Evolutionary conservation across 345 rosid genomes (phyloP).

Genomic region (Toxicodendron radicans): DNA sequence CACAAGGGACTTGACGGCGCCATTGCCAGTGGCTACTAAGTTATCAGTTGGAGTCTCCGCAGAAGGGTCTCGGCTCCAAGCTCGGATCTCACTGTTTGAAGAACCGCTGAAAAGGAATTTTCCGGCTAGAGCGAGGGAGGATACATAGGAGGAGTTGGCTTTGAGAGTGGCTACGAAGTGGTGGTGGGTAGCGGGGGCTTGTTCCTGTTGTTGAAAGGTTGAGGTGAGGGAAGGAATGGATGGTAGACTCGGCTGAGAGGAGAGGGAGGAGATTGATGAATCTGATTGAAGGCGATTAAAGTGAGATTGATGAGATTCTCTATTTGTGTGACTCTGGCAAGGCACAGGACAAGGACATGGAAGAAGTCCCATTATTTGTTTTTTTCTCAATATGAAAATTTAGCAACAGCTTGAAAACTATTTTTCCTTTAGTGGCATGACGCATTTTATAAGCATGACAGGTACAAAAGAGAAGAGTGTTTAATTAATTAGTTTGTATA

Average conservation of each 20-base stretch:
- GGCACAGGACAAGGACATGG: conserved; percentile 36
- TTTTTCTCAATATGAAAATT: conserved; percentile 1
- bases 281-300: conserved; percentile 29
- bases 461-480: too few relatives aligned
- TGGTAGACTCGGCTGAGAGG: conserved; percentile 50
- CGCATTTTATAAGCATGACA: too few relatives aligned
- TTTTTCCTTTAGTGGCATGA: background rate
- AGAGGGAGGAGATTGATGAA: conserved; percentile 43
- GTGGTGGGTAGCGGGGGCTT: conserved; percentile 24
- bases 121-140: conserved; percentile 48
- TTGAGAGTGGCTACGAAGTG: conserved; percentile 50
- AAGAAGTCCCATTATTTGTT: conserved; percentile 40
- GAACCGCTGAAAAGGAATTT: conserved; percentile 50
- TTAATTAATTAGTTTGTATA: too few relatives aligned
- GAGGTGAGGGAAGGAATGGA: conserved; percentile 46
- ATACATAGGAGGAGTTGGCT: conserved; percentile 49
- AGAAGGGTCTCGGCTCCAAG: conserved; percentile 41
- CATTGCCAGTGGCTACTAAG: conserved; percentile 31
- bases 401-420: background rate
- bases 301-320: conserved; percentile 14
- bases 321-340: conserved; percentile 5
- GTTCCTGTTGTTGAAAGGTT: conserved; percentile 7
- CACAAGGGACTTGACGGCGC: conserved; percentile 58
- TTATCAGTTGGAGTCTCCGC: conserved; percentile 4
- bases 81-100: conserved; percentile 52